Evolutionary conservation across 1,139 yeast species (phyloP), one percentile per base, ranked within the genome.

Genomic region (Nematodospora anomalae): DNA sequence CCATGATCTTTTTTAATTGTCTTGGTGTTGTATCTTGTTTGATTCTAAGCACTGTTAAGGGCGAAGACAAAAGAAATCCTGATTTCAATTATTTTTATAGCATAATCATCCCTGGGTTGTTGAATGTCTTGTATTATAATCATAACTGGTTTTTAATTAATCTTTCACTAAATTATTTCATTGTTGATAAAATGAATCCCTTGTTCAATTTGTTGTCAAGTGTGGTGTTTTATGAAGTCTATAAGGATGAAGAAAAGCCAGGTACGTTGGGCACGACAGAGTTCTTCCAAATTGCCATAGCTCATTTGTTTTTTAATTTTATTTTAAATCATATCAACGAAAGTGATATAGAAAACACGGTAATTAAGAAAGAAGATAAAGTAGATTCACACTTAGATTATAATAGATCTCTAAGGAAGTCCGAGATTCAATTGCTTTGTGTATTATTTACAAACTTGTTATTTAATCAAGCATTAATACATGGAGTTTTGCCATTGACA

Each of bases 1-100:
- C 59, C 10, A 49, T 54, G 9, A 51, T 67, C 15, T 64, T 60
- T 3, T 68, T 65, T 55, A 71, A 67, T 44, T 49, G 54, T 7
- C 23, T 60, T 11, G 76, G 74, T 2, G 60, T 67, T 2, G 32
- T 51, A 1, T 40, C 62, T 25, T 72, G 67, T 7, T 43, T 58
- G 35, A 37, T 60, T 16, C 51, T 66, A 38, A 57, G 62, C 33
- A 60, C 62, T 40, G 49, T 56, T 18, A 53, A 58, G 9, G 35
- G 51, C 37, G 36, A 56, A 41, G 43, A 52, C 42, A 45, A 37
- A 18, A 18, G 44, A 47, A 11, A 52, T 50, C 75, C 75, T 5
- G 71, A 66, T 34, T 71, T 70, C 47, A 64, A 69, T 44, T 52
- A 60, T 39, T 33, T 70, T 10, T 66, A 67, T 47, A 53, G 70